Conservation (phyloP, 257 asterid species). For the Nicotiana tabacum region DNA sequence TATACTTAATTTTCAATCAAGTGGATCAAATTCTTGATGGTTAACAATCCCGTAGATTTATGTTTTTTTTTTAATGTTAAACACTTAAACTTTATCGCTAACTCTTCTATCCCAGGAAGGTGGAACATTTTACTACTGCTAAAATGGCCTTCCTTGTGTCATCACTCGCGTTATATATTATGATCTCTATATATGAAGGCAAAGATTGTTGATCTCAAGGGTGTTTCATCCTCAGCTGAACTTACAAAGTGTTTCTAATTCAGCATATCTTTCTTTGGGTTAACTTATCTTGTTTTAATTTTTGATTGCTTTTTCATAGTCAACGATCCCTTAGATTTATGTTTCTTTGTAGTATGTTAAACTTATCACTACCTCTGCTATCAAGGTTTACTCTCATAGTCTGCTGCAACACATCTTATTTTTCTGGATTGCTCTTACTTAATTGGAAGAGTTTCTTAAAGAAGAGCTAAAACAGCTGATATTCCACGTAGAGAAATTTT, state of each 20-base stretch:
- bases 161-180: too few species aligned
- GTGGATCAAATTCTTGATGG: too few species aligned
- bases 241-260: background rate
- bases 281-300: background rate
- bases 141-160: too few species aligned
- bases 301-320: background rate
- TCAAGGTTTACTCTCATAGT: background rate
- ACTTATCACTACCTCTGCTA: background rate
- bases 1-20: too few species aligned
- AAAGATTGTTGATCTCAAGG: background rate
- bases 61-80: too few species aligned
- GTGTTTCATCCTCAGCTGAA: background rate
- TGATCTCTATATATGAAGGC: too few species aligned
- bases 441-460: conserved; percentile 1
- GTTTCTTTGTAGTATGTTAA: too few species aligned
- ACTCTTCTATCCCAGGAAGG: too few species aligned
- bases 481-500: background rate
- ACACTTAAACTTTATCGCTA: too few species aligned
- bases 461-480: background rate
- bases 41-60: too few species aligned
- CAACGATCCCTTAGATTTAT: background rate
- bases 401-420: background rate
- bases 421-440: background rate
- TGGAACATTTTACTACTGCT: too few species aligned
- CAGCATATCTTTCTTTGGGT: background rate